Conservation (phyloP, 129 eudicot species). For the Erigeron canadensis region DNA sequence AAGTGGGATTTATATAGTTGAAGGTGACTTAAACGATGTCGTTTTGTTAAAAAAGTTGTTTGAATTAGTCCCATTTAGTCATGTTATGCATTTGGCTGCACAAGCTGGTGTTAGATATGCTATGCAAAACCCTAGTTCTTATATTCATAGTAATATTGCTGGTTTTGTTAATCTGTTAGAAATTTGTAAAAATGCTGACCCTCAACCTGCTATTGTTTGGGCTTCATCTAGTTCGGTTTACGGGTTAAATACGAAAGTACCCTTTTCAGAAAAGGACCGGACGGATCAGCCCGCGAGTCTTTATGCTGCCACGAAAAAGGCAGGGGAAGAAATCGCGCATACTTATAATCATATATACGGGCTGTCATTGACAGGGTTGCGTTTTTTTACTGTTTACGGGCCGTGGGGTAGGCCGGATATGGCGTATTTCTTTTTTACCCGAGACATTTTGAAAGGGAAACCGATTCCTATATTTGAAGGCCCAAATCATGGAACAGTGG, state of each 20-base stretch:
- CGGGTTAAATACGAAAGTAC: slow-evolving; percentile 74
- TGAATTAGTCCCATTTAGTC: slow-evolving; percentile 58
- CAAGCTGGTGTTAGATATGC: slow-evolving; percentile 91
- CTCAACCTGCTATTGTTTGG: slow-evolving; percentile 91
- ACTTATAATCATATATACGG: slow-evolving; percentile 85
- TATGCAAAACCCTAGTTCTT: slow-evolving; percentile 74
- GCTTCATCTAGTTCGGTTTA: slow-evolving; percentile 83
- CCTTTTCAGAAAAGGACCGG: slow-evolving; percentile 76
- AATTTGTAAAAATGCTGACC: slow-evolving; percentile 66
- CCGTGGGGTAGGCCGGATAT: slow-evolving; percentile 98
- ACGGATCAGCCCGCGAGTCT: slow-evolving; percentile 88
- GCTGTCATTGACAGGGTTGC: slow-evolving; percentile 64
- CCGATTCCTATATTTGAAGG: slow-evolving; percentile 70
- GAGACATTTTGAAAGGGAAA: slow-evolving; percentile 65
- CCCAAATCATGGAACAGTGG: slow-evolving; percentile 72
- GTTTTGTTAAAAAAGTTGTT: slow-evolving; percentile 52
- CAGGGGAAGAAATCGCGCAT: slow-evolving; percentile 87
- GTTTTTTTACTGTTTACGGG: slow-evolving; percentile 87
- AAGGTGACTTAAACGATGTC: slow-evolving; percentile 75
- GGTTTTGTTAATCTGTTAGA: slow-evolving; percentile 74
- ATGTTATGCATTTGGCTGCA: slow-evolving; percentile 87
- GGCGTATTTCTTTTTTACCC: slow-evolving; percentile 83
- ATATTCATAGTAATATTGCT: slow-evolving; percentile 74
- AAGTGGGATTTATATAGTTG: slow-evolving; percentile 64
- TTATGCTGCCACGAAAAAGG: slow-evolving; percentile 83